These are phyloP conservation scores for Posidonia oceanica DNA, from an alignment of 116 monocot species.

Conservation along the genomic window DNA sequence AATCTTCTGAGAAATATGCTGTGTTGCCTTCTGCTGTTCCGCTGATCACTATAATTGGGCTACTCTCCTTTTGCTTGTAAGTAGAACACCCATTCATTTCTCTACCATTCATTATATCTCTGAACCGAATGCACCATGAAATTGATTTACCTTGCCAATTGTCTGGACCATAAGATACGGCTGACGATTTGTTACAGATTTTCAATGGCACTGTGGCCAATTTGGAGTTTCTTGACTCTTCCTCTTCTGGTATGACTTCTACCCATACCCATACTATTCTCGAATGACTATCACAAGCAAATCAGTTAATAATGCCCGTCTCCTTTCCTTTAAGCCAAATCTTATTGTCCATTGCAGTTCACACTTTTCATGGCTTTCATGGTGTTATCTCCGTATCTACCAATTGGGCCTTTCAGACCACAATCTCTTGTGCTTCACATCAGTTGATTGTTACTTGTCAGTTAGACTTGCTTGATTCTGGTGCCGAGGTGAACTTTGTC, in stretches of 20 bases:
- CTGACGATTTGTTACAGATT: conserved; percentile 25
- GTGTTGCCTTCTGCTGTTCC: conserved; percentile 15
- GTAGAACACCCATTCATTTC: not conserved
- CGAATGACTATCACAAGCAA: too few relatives aligned
- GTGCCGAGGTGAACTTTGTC: not conserved
- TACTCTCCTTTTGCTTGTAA: conserved; percentile 31
- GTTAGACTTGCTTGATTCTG: not conserved
- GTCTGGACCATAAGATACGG: not conserved
- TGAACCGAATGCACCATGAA: not conserved
- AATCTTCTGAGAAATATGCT: conserved; percentile 11
- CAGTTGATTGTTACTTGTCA: not conserved
- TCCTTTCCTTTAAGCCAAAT: too few relatives aligned
- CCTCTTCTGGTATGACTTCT: conserved; percentile 40
- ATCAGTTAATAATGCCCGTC: too few relatives aligned
- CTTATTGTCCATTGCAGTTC: conserved; percentile 28
- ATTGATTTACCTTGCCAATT: not conserved
- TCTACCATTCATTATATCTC: not conserved
- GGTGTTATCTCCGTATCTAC: conserved; percentile 36
- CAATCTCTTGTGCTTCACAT: conserved; percentile 12
- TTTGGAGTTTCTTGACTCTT: conserved; percentile 54
- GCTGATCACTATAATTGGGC: conserved; percentile 16
- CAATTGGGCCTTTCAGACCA: conserved; percentile 15
- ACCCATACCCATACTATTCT: not conserved
- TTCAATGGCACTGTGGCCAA: conserved; percentile 59
- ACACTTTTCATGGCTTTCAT: conserved; percentile 50